Conservation (phyloP, 139 green algal genomes). For the Micractinium conductrix region DNA sequence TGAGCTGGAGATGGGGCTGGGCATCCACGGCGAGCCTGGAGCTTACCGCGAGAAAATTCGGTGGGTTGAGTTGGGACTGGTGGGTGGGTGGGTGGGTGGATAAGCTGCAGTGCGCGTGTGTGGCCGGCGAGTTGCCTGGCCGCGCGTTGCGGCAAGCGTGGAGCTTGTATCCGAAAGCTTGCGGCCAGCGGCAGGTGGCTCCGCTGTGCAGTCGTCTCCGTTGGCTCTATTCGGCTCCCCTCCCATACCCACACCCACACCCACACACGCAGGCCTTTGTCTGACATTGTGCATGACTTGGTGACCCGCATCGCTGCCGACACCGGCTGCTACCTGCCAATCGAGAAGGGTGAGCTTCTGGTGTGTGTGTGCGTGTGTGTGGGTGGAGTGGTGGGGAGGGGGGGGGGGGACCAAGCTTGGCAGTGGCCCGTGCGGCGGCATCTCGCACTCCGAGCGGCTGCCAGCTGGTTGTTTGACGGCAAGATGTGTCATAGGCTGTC, state of each 20-base stretch:
- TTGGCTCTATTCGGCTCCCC: no score
- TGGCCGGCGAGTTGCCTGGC: no score
- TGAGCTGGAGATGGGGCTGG: constrained; percentile 88
- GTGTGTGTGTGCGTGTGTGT: not conserved
- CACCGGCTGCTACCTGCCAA: constrained; percentile 10
- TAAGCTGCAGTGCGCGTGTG: not conserved
- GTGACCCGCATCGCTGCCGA: constrained; percentile 21
- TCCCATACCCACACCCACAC: no score
- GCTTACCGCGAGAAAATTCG: constrained; percentile 10
- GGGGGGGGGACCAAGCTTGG: no score
- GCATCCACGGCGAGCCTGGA: constrained; percentile 91
- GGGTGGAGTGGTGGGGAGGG: not conserved
- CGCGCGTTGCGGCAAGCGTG: no score
- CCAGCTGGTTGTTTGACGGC: no score
- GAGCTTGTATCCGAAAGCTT: no score
- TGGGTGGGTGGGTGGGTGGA: constrained; percentile 43
- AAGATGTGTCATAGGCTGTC: no score
- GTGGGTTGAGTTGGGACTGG: not conserved
- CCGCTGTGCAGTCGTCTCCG: no score
- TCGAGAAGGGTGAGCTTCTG: not conserved
- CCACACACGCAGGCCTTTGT: not conserved
- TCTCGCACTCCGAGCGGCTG: no score
- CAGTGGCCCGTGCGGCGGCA: no score
- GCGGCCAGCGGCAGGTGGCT: no score
- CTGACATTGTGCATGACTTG: constrained; percentile 15